Evolutionary conservation across 768 basidiomycete species (phyloP), one percentile per base, ranked within the genome.

Genomic region (Mycena indigotica): DNA sequence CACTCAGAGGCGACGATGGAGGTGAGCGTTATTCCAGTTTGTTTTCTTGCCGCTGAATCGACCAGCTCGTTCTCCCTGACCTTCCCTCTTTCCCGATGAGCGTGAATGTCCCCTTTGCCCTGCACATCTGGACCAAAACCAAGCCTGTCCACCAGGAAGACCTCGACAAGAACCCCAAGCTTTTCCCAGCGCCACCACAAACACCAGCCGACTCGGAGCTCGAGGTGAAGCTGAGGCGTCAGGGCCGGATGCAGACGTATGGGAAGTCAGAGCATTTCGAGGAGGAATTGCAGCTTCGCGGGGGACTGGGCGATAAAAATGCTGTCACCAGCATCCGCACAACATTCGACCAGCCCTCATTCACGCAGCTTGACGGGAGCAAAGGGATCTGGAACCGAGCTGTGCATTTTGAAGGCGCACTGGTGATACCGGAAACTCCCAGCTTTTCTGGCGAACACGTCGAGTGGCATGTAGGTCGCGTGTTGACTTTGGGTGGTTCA

Each of bases 171-270:
- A 46, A 51, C 46, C 52, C 28, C 1, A 63, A 60, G 35, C 55
- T 63, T n/a, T 63, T 63, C 58, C 62, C 62, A 15, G 41, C 62
- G 17, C 62, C 62, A 13, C 62, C 62, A 28, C 26, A 41, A 2
- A 53, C 58, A 21, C 48, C 62, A 13, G 52, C 52, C 40, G 52
- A 63, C 3, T 44, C 60, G 28, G 53, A 60, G 28, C n/a, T n/a
- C n/a, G n/a, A n/a, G n/a, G 25, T 56, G 8, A 13, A 6, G 4
- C 19, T 63, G 5, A 28, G 51, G 35, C 55, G 49, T 16, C 29
- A 32, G n/a, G 62, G 62, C 13, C 52, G 32, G 28, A 39, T 63
- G 55, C 46, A 40, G 23, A 58, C 48, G 10, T 52, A 48, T 25
- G 15, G 21, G 21, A 35, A 23, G 24, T 17, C 8, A 12, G 55